These are phyloP conservation scores for Teratosphaeria viscida DNA, from an alignment of 2,329 filamentous ascomycete species.

Conservation along the genomic window DNA sequence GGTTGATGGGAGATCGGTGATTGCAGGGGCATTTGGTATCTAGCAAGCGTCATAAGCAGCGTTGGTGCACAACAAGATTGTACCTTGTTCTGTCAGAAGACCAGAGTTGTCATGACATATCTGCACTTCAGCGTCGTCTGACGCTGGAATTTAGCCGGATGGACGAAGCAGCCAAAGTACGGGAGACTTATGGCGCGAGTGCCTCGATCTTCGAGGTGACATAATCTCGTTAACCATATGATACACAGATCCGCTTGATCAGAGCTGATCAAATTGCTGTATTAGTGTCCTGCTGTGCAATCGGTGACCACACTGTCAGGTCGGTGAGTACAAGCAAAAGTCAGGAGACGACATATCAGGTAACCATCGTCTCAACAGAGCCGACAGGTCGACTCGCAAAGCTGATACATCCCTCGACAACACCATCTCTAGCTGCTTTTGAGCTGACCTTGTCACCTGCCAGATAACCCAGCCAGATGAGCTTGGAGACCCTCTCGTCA, in stretches of 20 bases:
- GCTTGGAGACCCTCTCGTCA: constrained; percentile 69
- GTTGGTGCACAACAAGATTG: neutral
- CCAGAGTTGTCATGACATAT: neutral
- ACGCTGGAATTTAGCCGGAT: neutral
- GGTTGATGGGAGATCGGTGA: neutral
- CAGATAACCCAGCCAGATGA: constrained; percentile 85
- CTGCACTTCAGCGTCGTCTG: neutral
- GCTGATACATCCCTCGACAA: constrained; percentile 78
- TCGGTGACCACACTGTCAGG: neutral
- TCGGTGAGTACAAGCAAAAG: neutral
- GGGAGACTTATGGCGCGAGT: neutral
- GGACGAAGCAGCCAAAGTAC: neutral
- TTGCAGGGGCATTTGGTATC: neutral
- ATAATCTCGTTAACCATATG: neutral
- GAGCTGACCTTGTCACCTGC: constrained; percentile 79
- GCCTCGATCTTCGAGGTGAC: neutral
- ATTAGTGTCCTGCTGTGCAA: neutral
- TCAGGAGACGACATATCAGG: neutral
- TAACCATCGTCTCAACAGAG: constrained; percentile 70
- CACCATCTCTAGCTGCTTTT: constrained; percentile 66
- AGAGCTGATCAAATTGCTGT: neutral
- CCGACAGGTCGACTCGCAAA: constrained; percentile 83
- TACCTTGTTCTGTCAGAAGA: neutral
- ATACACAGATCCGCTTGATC: neutral
- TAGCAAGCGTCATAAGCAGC: neutral